These are phyloP conservation scores for Aspergillus nanangensis DNA, from an alignment of 495 filamentous ascomycete genomes.

Conservation along the genomic window DNA sequence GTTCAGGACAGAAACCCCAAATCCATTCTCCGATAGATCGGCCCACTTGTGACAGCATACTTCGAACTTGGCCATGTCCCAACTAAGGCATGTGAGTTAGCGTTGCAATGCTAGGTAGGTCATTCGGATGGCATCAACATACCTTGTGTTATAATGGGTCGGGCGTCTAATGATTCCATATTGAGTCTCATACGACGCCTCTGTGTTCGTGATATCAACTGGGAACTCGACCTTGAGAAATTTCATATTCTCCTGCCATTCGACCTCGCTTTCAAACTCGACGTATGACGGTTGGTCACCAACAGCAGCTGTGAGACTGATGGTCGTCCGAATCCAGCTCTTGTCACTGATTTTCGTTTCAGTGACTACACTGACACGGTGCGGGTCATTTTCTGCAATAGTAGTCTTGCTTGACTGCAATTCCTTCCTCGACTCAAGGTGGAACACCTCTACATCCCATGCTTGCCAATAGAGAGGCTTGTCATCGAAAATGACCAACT, in stretches of 20 bases:
- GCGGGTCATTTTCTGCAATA: constrained; percentile 66
- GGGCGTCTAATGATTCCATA: constrained; percentile 84
- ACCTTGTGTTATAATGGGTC: constrained; percentile 90
- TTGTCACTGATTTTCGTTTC: constrained; percentile 81
- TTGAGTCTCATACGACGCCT: constrained; percentile 94
- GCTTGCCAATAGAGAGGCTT: constrained; percentile 99
- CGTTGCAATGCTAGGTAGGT: constrained; percentile 3
- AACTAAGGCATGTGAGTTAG: constrained; percentile 42
- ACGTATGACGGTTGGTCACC: constrained; percentile 63
- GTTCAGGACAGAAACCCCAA: constrained; percentile 91
- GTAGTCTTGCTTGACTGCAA: constrained; percentile 59
- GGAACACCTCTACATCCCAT: constrained; percentile 98
- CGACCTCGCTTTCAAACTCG: constrained; percentile 76
- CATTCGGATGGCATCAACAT: constrained; percentile 16
- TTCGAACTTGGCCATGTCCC: constrained; percentile 99
- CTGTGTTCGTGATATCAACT: constrained; percentile 84
- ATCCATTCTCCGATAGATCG: constrained; percentile 88
- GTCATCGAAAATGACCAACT: constrained; percentile 94
- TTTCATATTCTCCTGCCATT: constrained; percentile 94
- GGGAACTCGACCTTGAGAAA: constrained; percentile 99
- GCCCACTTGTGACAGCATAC: constrained; percentile 97
- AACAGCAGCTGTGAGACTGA: constrained; percentile 68
- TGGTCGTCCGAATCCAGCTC: constrained; percentile 81
- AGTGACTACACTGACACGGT: constrained; percentile 74
- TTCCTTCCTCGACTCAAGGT: constrained; percentile 80